Evolutionary conservation across 2,329 filamentous ascomycete genomes (phyloP).

Genomic region (Mariannaea sp.): DNA sequence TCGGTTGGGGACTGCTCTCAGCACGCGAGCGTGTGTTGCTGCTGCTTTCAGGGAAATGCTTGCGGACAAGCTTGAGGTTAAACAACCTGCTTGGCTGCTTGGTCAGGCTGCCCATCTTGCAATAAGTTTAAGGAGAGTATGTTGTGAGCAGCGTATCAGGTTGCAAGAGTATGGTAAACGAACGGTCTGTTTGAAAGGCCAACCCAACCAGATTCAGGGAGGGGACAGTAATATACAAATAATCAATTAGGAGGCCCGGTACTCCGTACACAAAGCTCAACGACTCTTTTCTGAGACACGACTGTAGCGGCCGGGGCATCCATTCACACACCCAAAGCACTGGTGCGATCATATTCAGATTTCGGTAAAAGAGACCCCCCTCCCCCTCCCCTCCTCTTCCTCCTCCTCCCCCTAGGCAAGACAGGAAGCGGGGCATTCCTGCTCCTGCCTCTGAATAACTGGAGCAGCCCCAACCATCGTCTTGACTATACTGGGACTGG

Average conservation of each 20-base stretch:
- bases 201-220: slow-evolving; percentile 28
- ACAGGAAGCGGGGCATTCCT: slow-evolving; percentile 38
- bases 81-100: slow-evolving; percentile 44
- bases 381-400: slow-evolving; percentile 17
- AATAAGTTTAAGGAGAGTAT: slow-evolving; percentile 18
- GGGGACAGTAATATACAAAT: slow-evolving; percentile 39
- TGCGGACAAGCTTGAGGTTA: slow-evolving; percentile 47
- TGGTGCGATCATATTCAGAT: slow-evolving; percentile 24
- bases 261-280: slow-evolving; percentile 29
- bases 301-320: slow-evolving; percentile 25
- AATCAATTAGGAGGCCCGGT: slow-evolving; percentile 26
- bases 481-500: slow-evolving; percentile 30
- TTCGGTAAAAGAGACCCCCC: slow-evolving; percentile 29
- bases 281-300: slow-evolving; percentile 31
- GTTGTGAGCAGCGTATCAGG: slow-evolving; percentile 25
- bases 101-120: slow-evolving; percentile 38
- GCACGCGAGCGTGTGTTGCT: slow-evolving; percentile 49
- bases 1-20: slow-evolving; percentile 28
- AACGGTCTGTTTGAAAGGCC: slow-evolving; percentile 19
- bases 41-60: slow-evolving; percentile 48
- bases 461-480: slow-evolving; percentile 13
- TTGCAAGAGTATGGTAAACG: slow-evolving; percentile 22
- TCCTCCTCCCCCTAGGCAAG: slow-evolving; percentile 13
- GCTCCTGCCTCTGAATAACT: not conserved
- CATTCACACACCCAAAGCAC: slow-evolving; percentile 28